These are phyloP conservation scores for Wolfiporia cocos DNA, from an alignment of 1,284 basidiomycete genomes.

Conservation along the genomic window DNA sequence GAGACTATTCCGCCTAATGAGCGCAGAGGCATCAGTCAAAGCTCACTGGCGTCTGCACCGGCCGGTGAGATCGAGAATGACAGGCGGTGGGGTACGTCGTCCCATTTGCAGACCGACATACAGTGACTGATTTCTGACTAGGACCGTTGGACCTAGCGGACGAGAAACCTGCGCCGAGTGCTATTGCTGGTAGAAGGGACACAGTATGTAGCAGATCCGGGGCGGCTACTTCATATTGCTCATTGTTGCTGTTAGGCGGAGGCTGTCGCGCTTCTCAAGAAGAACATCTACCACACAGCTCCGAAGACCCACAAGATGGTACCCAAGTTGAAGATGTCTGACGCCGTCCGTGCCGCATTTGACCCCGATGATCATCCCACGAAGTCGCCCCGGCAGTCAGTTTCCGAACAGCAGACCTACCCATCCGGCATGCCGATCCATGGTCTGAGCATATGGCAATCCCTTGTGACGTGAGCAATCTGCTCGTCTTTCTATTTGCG, in stretches of 20 bases:
- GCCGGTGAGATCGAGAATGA: conserved; percentile 16
- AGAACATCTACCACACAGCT: conserved; percentile 49
- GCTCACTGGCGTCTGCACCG: conserved; percentile 12
- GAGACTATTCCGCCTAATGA: conserved; percentile 7
- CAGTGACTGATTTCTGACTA: conserved; percentile 1
- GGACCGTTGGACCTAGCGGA: conserved; percentile 53
- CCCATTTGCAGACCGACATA: not conserved
- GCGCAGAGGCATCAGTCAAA: conserved; percentile 1
- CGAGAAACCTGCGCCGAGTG: conserved; percentile 55
- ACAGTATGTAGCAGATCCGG: conserved; percentile 36
- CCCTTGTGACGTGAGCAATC: conserved; percentile 35
- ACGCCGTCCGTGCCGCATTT: conserved; percentile 43
- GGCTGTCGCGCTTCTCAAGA: conserved; percentile 49
- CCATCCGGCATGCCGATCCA: conserved; percentile 39
- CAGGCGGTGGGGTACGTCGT: conserved; percentile 22
- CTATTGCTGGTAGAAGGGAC: conserved; percentile 57
- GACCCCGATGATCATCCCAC: conserved; percentile 45
- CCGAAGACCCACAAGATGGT: conserved; percentile 47
- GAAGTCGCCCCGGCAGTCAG: conserved; percentile 46
- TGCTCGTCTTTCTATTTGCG: not conserved
- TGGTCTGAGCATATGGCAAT: conserved; percentile 50
- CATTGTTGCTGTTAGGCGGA: conserved; percentile 33
- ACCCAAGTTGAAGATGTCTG: conserved; percentile 40
- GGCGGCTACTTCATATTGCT: not conserved
- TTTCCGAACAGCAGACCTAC: conserved; percentile 48